Base-by-base conservation (phyloP, 164 flowering plant species). In the Echeveria elegans region DNA sequence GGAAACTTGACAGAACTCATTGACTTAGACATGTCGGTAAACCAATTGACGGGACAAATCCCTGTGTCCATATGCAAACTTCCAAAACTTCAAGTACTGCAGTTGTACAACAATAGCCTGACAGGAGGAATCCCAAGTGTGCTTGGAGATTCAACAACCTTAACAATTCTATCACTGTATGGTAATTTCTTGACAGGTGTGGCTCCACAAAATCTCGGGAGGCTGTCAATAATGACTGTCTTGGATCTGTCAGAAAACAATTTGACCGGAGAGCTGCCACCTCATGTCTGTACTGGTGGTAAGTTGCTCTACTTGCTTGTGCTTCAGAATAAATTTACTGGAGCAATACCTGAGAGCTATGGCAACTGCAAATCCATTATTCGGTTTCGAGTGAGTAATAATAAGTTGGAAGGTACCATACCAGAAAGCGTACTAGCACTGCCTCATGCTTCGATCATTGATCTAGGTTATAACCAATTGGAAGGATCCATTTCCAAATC, bases 51-150 rank as follows among this genome's bases (percentile, higher is more conserved):
- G 0, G 96, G 97, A 23, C 73, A 41, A 10, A 76, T 94, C 31
- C 99, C 99, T 9, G 86, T 81, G 21, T 80, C 86, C 2, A 63
- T 94, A 0, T 87, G 89, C 56, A 63, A 76, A 47, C 86, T 94
- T 59, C 96, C 93, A 0, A 81, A 81, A 30, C 89, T 94, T 30
- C 64, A 66, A 12, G 81, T 74, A 10, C 65, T 94, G 68, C 93
- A 89, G 73, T 69, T 91, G 10, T 91, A 91, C 77, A 88, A 86
- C 82, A 94, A 94, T 78, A 85, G 84, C 66, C 90, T 94, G 38
- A 74, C 80, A 1, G 99, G 99, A 50, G 87, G 77, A 66, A 82
- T 94, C 53, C 96, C 99, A 18, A 70, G 21, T 5, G 80, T 18
- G 16, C 70, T 94, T 26, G 95, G 74, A 34, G 79, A 87, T 56